A percentile compares a stretch with the other conserved stretches of the same genome.
These are phyloP conservation scores for Pyricularia pennisetigena DNA, from an alignment of 2,329 filamentous ascomycete genomes.

Conservation along the genomic window DNA sequence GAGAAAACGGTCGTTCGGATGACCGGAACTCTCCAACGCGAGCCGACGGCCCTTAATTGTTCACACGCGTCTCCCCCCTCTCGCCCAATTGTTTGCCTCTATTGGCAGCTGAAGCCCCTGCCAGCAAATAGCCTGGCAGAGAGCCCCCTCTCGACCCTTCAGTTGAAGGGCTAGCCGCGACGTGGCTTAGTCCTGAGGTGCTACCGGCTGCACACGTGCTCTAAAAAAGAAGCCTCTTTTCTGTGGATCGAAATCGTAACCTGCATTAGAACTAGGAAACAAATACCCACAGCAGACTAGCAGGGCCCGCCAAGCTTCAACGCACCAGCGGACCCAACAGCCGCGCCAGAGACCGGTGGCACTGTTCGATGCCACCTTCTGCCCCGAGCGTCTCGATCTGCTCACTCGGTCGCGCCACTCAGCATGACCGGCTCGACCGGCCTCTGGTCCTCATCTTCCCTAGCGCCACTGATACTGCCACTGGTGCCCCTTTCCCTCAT, in stretches of 20 bases:
- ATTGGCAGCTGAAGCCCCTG: background rate
- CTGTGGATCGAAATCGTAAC: background rate
- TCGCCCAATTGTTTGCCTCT: background rate
- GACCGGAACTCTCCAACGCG: background rate
- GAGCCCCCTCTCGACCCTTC: background rate
- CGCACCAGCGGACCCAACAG: background rate
- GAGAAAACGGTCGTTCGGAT: background rate
- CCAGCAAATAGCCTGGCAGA: background rate
- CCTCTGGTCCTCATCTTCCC: background rate
- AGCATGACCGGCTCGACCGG: background rate
- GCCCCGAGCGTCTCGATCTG: background rate
- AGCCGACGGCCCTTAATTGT: background rate
- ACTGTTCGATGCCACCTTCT: background rate
- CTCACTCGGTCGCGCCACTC: background rate
- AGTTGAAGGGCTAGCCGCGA: background rate
- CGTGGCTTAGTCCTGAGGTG: background rate
- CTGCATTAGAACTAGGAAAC: background rate
- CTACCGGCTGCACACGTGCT: background rate
- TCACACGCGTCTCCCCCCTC: background rate
- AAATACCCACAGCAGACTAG: background rate
- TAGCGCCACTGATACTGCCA: background rate
- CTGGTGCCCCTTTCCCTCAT: slow-evolving; percentile 3
- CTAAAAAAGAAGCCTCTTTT: background rate
- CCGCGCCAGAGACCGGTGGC: background rate
- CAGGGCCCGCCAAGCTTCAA: background rate